Evolutionary conservation across 129 eudicot species (phyloP).

Genomic region (Tanacetum coccineum): DNA sequence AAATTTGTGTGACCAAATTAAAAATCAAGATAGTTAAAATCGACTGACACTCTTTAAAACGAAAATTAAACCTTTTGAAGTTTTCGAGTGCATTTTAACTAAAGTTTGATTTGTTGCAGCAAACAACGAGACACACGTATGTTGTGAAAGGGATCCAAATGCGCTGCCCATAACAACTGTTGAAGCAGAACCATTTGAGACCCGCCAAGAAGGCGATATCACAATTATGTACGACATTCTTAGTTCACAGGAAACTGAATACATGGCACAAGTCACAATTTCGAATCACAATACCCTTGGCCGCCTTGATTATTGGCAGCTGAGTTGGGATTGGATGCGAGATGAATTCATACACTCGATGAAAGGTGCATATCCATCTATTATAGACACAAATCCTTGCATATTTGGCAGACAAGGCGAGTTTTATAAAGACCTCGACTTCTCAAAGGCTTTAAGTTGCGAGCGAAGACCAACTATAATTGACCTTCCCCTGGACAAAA

Average conservation of each 20-base stretch:
- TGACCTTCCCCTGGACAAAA: conserved; percentile 56
- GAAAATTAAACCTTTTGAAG: no score
- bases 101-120: conserved; percentile 25
- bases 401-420: conserved; percentile 60
- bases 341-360: conserved; percentile 62
- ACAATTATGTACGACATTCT: conserved; percentile 53
- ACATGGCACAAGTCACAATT: conserved; percentile 58
- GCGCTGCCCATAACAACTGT: conserved; percentile 17
- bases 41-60: no score
- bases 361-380: conserved; percentile 62
- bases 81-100: neutral
- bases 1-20: no score
- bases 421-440: conserved; percentile 47
- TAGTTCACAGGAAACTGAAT: conserved; percentile 42
- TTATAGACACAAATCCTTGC: conserved; percentile 48
- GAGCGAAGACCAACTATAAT: conserved; percentile 58
- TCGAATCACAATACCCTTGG: conserved; percentile 48
- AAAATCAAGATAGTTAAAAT: no score
- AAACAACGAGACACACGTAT: conserved; percentile 39
- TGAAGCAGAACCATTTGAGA: conserved; percentile 29
- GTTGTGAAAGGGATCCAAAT: conserved; percentile 50
- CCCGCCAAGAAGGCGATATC: conserved; percentile 58
- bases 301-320: conserved; percentile 57
- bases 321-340: conserved; percentile 74
- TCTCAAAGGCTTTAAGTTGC: conserved; percentile 50